Percentiles rank a stretch among this genome's conserved stretches.
Evolutionary conservation across 352 stramenopile genomes (phyloP).

Genomic region (Phytopythium mirpurense): DNA sequence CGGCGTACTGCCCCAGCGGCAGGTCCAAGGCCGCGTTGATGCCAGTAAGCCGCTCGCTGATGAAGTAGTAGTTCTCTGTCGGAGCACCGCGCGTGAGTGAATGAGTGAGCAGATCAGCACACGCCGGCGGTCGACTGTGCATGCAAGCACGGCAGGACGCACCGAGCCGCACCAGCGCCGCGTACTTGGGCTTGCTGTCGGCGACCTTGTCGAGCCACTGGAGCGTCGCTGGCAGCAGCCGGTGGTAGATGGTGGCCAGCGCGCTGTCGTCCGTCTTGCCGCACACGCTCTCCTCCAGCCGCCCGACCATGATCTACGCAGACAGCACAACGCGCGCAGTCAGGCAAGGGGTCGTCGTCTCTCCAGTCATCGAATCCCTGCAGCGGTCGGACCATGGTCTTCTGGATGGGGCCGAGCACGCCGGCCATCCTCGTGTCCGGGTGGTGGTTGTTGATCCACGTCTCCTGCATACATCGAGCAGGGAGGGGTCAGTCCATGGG

Average conservation of each 20-base stretch:
- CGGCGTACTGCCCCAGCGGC: slow-evolving; percentile 47
- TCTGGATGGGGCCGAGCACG: slow-evolving; percentile 56
- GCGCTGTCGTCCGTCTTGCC: slow-evolving; percentile 54
- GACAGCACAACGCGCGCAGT: background rate
- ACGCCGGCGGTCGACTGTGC: background rate
- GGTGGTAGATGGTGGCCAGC: slow-evolving; percentile 59
- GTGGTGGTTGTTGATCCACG: slow-evolving; percentile 62
- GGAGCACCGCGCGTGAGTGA: background rate
- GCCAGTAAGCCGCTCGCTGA: slow-evolving; percentile 40
- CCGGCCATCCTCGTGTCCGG: slow-evolving; percentile 68
- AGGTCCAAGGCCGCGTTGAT: slow-evolving; percentile 44
- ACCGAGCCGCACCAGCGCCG: slow-evolving; percentile 52
- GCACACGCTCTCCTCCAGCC: slow-evolving; percentile 56
- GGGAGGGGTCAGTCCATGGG: background rate
- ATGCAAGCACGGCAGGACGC: slow-evolving; percentile 2
- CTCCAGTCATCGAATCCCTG: background rate
- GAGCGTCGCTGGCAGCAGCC: slow-evolving; percentile 50
- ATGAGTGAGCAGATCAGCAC: background rate
- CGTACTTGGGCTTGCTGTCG: slow-evolving; percentile 65
- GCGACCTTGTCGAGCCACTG: slow-evolving; percentile 70
- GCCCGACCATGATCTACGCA: slow-evolving; percentile 41
- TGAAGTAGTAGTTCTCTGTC: slow-evolving; percentile 65
- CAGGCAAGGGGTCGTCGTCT: background rate
- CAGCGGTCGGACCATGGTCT: slow-evolving; percentile 36
- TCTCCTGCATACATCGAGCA: slow-evolving; percentile 22